Conservation (phyloP, 208 protist genomes). For the Trypanosoma mega region DNA sequence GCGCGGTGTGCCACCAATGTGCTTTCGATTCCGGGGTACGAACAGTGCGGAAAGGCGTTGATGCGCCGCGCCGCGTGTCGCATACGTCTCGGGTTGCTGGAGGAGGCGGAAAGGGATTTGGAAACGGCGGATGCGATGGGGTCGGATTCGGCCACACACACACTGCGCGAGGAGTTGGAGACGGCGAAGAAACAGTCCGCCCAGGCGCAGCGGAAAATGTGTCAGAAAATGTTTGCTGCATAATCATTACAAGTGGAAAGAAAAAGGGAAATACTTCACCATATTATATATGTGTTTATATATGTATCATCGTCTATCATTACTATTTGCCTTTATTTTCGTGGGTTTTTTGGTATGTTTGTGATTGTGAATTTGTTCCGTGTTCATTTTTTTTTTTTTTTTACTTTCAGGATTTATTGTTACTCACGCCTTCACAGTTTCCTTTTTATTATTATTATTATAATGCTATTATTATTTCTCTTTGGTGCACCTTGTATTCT, state of each 20-base stretch:
- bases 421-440: no score
- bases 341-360: no score
- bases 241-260: neutral
- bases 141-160: conserved; percentile 22
- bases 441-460: no score
- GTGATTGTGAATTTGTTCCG: no score
- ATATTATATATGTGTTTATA: no score
- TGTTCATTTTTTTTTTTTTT: no score
- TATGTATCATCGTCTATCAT: no score
- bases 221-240: conserved; percentile 60
- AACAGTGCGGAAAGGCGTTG: conserved; percentile 48
- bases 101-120: conserved; percentile 43
- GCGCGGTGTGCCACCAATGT: conserved; percentile 41
- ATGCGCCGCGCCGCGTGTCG: conserved; percentile 54
- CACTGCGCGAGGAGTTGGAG: conserved; percentile 22
- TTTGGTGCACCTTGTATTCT: neutral
- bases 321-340: no score
- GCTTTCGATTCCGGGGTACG: conserved; percentile 25
- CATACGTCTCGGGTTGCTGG: conserved; percentile 30
- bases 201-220: conserved; percentile 46
- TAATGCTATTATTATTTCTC: no score
- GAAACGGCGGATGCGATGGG: conserved; percentile 1
- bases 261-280: no score
- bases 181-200: conserved; percentile 17
- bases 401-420: no score